Percentiles rank a stretch among this genome's conserved stretches.
These are phyloP conservation scores for Glonium stellatum DNA, from an alignment of 495 filamentous ascomycete genomes.

Conservation along the genomic window DNA sequence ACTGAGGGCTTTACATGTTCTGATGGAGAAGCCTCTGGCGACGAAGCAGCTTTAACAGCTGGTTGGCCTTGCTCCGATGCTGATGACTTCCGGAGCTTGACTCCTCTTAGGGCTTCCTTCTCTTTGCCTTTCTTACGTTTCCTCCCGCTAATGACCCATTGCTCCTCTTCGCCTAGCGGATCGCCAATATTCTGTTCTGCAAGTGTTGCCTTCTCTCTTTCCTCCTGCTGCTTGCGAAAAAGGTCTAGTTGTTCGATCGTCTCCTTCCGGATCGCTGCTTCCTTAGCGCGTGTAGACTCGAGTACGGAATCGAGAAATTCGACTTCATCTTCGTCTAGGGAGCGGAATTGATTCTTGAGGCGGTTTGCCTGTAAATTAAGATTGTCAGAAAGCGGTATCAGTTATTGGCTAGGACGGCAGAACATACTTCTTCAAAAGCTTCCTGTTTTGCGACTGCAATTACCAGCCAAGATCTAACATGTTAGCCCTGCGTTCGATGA, in stretches of 20 bases:
- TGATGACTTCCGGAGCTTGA: constrained; percentile 48
- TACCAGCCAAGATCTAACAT: constrained; percentile 42
- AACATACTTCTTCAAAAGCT: constrained; percentile 69
- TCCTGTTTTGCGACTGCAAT: constrained; percentile 82
- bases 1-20: too few relatives aligned
- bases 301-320: constrained; percentile 80
- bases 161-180: constrained; percentile 33
- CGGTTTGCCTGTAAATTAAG: constrained; percentile 42
- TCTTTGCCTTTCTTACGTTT: constrained; percentile 56
- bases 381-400: constrained; percentile 27
- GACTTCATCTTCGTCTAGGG: constrained; percentile 88
- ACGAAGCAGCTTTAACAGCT: background rate
- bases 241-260: constrained; percentile 62
- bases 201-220: constrained; percentile 50
- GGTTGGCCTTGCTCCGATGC: background rate
- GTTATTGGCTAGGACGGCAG: background rate
- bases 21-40: background rate
- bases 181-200: constrained; percentile 34
- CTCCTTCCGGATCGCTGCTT: constrained; percentile 66
- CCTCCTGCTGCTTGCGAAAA: constrained; percentile 64
- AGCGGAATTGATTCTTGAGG: constrained; percentile 88
- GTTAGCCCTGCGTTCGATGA: constrained; percentile 38
- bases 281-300: constrained; percentile 61
- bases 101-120: constrained; percentile 45
- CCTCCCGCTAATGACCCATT: constrained; percentile 49